A percentile compares a stretch with the other conserved stretches of the same genome.
Evolutionary conservation across 2,329 filamentous ascomycete genomes (phyloP).

Genomic region (Sarocladiaceae sp.): DNA sequence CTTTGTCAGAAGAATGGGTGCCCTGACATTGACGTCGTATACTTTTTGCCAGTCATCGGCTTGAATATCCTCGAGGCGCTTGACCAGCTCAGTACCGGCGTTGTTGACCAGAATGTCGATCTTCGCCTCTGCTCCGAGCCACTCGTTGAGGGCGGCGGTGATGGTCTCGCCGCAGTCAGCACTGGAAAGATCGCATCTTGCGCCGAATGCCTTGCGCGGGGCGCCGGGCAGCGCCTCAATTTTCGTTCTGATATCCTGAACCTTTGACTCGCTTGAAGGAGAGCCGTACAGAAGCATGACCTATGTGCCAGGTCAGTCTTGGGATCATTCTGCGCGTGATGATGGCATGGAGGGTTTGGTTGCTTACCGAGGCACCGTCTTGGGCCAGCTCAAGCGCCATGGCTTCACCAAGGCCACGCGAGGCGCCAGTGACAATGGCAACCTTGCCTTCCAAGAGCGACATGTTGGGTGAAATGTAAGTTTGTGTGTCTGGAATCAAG

Average conservation of each 20-base stretch:
- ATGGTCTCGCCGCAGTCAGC: neutral
- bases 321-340: neutral
- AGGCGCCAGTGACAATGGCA: slow-evolving; percentile 19
- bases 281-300: slow-evolving; percentile 14
- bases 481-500: too few relatives aligned
- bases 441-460: slow-evolving; percentile 14
- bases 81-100: slow-evolving; percentile 29
- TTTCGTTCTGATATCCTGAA: slow-evolving; percentile 12
- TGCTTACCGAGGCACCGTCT: slow-evolving; percentile 17
- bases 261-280: slow-evolving; percentile 10
- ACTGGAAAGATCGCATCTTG: slow-evolving; percentile 4
- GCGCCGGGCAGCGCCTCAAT: slow-evolving; percentile 11
- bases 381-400: slow-evolving; percentile 18
- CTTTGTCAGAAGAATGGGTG: slow-evolving; percentile 45
- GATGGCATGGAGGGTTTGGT: neutral
- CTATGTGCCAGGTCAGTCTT: too few relatives aligned
- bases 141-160: neutral
- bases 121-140: neutral
- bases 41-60: slow-evolving; percentile 44
- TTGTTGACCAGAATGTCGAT: slow-evolving; percentile 33
- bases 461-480: neutral
- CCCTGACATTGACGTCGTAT: slow-evolving; percentile 53
- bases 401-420: slow-evolving; percentile 17
- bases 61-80: slow-evolving; percentile 33
- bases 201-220: slow-evolving; percentile 13